These are phyloP conservation scores for Talaromyces amestolkiae DNA, from an alignment of 2,329 filamentous ascomycete genomes.

Conservation along the genomic window DNA sequence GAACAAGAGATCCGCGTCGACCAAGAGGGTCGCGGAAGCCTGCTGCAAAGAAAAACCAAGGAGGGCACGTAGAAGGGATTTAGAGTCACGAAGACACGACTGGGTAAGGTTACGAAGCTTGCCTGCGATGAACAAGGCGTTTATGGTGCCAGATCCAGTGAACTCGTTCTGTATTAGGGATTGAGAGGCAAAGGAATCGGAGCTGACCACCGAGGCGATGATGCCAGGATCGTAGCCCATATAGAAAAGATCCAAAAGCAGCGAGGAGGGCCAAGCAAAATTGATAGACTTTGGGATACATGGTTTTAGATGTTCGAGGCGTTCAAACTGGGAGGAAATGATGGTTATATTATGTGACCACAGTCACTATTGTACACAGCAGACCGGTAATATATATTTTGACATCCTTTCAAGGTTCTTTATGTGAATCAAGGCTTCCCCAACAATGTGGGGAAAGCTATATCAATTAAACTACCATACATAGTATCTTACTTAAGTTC, in stretches of 20 bases:
- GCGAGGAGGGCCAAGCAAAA: not conserved
- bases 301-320: not conserved
- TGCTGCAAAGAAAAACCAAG: not conserved
- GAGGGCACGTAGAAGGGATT: not conserved
- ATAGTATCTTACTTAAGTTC: not conserved
- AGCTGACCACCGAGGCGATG: not conserved
- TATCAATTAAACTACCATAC: not conserved
- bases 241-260: not conserved
- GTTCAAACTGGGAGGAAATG: not conserved
- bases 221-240: not conserved
- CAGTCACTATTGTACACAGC: not conserved
- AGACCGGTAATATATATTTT: not conserved
- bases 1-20: not conserved
- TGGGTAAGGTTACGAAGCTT: not conserved
- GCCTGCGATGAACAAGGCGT: not conserved
- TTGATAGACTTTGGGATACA: not conserved
- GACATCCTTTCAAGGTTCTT: not conserved
- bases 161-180: not conserved
- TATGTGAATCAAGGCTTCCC: not conserved
- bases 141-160: not conserved
- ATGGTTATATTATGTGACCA: not conserved
- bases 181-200: not conserved
- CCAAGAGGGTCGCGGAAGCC: not conserved
- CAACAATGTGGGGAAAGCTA: not conserved
- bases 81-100: not conserved